Percentiles rank a stretch among this genome's conserved stretches.
These are phyloP conservation scores for Botryococcus braunii DNA, from an alignment of 163 green algal species.

Conservation along the genomic window DNA sequence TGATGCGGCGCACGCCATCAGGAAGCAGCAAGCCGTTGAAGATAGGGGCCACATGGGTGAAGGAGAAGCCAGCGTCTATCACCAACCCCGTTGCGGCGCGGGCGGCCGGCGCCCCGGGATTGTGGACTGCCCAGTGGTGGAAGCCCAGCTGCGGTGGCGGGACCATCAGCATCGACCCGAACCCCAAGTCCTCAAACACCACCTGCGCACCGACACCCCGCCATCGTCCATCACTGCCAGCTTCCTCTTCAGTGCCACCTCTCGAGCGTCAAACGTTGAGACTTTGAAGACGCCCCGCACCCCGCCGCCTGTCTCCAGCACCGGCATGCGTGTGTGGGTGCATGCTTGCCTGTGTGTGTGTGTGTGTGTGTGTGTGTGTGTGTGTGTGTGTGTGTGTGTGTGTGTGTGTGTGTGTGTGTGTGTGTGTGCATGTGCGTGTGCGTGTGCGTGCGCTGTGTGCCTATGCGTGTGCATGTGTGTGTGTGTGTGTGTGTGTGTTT, in stretches of 20 bases:
- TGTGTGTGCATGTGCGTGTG: no score
- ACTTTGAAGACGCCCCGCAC: not conserved
- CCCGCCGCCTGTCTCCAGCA: not conserved
- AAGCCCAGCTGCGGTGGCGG: constrained; percentile 47
- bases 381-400: no score
- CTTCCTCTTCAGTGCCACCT: not conserved
- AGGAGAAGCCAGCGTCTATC: constrained; percentile 92
- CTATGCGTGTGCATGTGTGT: no score
- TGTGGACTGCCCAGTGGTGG: constrained; percentile 22
- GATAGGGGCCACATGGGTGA: constrained; percentile 79
- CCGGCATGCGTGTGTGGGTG: no score
- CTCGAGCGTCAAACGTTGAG: not conserved
- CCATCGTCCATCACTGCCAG: not conserved
- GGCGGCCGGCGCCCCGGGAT: constrained; percentile 25
- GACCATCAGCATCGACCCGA: constrained; percentile 46
- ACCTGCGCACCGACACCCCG: constrained; percentile 33
- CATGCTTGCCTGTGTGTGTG: no score
- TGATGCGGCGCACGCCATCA: constrained; percentile 62
- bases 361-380: no score
- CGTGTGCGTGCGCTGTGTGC: no score
- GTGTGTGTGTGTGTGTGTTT: no score
- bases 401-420: no score
- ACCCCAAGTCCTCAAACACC: constrained; percentile 87
- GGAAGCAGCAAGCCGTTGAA: constrained; percentile 65
- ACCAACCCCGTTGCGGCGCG: constrained; percentile 59